These are phyloP conservation scores for Pseudogymnoascus sp. DNA, from an alignment of 2,329 filamentous ascomycete genomes.

Conservation along the genomic window DNA sequence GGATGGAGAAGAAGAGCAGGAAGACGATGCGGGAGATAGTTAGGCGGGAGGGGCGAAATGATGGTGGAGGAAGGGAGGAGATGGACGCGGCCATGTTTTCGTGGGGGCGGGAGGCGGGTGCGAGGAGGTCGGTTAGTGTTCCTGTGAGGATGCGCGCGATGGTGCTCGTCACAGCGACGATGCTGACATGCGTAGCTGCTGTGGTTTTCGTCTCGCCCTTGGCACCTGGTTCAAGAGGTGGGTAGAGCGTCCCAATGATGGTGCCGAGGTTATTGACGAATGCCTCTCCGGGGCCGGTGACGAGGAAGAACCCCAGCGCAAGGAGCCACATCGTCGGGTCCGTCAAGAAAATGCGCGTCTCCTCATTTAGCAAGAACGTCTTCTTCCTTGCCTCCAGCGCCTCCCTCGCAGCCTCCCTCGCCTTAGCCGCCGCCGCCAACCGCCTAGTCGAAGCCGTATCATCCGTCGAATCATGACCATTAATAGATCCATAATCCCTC, in stretches of 20 bases:
- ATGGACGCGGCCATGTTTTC: slow-evolving; percentile 39
- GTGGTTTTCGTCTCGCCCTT: slow-evolving; percentile 29
- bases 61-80: slow-evolving; percentile 26
- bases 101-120: slow-evolving; percentile 54
- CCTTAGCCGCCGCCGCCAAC: slow-evolving; percentile 18
- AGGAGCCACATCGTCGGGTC: slow-evolving; percentile 97
- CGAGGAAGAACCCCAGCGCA: slow-evolving; percentile 82
- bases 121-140: slow-evolving; percentile 79
- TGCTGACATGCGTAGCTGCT: slow-evolving; percentile 82
- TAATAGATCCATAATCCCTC: slow-evolving; percentile 52
- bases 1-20: slow-evolving; percentile 64
- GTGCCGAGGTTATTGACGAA: slow-evolving; percentile 98
- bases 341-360: slow-evolving; percentile 75
- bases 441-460: slow-evolving; percentile 34
- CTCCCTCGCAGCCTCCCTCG: slow-evolving; percentile 32
- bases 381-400: slow-evolving; percentile 60
- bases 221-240: slow-evolving; percentile 43
- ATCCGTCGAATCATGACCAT: slow-evolving; percentile 30
- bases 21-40: slow-evolving; percentile 73
- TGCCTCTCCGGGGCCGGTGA: slow-evolving; percentile 90
- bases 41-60: slow-evolving; percentile 31
- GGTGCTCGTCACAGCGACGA: slow-evolving; percentile 85
- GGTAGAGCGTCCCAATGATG: slow-evolving; percentile 78
- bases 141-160: slow-evolving; percentile 85
- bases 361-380: slow-evolving; percentile 82